A percentile compares a stretch with the other conserved stretches of the same genome.
Conservation (phyloP, 106 monocot species). For the Dioscorea alata region DNA sequence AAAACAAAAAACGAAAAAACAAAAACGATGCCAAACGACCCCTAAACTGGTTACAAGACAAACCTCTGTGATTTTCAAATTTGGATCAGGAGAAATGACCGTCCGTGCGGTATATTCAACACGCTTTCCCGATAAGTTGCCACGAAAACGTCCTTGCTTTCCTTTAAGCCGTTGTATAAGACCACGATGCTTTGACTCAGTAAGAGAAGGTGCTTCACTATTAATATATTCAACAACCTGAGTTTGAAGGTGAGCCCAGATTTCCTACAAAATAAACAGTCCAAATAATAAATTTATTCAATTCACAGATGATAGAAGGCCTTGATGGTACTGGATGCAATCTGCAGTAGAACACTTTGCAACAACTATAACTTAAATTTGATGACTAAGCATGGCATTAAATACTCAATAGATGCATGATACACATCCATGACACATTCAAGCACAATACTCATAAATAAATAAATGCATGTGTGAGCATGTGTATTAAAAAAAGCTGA, state of each 20-base stretch:
- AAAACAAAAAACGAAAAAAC: too few relatives aligned
- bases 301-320: too few relatives aligned
- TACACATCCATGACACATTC: too few relatives aligned
- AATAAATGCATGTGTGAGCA: too few relatives aligned
- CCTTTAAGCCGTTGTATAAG: slow-evolving; percentile 94
- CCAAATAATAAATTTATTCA: not conserved
- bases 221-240: slow-evolving; percentile 87
- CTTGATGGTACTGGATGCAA: too few relatives aligned
- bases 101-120: slow-evolving; percentile 94
- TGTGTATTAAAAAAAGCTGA: too few relatives aligned
- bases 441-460: too few relatives aligned
- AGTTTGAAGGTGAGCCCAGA: slow-evolving; percentile 75
- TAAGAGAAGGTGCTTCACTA: slow-evolving; percentile 76
- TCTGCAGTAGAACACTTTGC: too few relatives aligned
- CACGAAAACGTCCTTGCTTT: slow-evolving; percentile 93
- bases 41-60: not conserved
- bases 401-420: too few relatives aligned
- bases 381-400: too few relatives aligned
- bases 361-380: too few relatives aligned
- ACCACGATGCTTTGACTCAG: slow-evolving; percentile 62
- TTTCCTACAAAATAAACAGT: slow-evolving; percentile 35
- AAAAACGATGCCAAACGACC: too few relatives aligned
- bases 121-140: slow-evolving; percentile 93
- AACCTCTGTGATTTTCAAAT: slow-evolving; percentile 98
- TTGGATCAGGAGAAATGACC: slow-evolving; percentile 99